phyloP scores from a whole-genome alignment of 2,329 filamentous ascomycete genomes.

The Alternaria infectoria region DNA sequence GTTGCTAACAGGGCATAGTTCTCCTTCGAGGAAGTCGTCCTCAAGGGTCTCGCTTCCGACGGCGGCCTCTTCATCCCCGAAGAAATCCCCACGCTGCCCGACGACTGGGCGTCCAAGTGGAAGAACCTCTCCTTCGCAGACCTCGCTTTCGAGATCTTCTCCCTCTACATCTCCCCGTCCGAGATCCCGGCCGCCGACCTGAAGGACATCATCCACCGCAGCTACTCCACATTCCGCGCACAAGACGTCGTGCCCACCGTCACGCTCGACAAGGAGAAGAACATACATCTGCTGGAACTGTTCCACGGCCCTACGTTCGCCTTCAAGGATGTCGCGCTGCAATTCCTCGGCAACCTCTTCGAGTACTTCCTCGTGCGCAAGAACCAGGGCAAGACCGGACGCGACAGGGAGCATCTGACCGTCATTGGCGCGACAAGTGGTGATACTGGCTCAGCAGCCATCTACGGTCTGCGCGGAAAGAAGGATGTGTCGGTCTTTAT shows the following conservation, averaged over 20 bases:
- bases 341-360: constrained; percentile 95
- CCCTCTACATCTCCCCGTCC: constrained; percentile 80
- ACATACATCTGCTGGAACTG: constrained; percentile 86
- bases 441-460: constrained; percentile 87
- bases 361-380: constrained; percentile 82
- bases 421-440: constrained; percentile 52
- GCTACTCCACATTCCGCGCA: constrained; percentile 87
- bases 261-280: constrained; percentile 72
- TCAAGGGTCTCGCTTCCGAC: constrained; percentile 86
- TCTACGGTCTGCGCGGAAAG: constrained; percentile 93
- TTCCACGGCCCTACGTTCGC: constrained; percentile 96
- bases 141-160: constrained; percentile 83
- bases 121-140: constrained; percentile 79
- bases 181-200: constrained; percentile 85
- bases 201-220: constrained; percentile 79
- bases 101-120: constrained; percentile 73
- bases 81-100: constrained; percentile 70
- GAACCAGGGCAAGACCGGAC: constrained; percentile 71
- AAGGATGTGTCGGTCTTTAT: constrained; percentile 98
- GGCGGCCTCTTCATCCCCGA: constrained; percentile 91
- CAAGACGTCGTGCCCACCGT: constrained; percentile 79
- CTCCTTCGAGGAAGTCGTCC: constrained; percentile 88
- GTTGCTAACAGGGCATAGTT: constrained; percentile 60
- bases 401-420: constrained; percentile 61
- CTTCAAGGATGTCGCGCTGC: constrained; percentile 90